These are phyloP conservation scores for Russula abietina DNA, from an alignment of 768 basidiomycete genomes.

Conservation along the genomic window DNA sequence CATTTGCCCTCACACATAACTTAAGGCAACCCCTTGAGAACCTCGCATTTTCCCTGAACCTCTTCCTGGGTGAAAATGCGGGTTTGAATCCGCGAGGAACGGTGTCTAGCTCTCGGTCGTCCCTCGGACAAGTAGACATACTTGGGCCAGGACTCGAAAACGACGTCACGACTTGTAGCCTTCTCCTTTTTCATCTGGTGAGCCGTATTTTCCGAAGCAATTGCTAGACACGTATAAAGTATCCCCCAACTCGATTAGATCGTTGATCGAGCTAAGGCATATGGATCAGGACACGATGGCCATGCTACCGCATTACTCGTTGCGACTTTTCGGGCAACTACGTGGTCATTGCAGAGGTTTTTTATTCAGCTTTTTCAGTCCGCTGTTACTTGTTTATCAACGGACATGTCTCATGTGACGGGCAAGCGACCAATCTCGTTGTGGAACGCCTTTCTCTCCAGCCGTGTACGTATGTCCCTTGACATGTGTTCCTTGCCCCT, in stretches of 20 bases:
- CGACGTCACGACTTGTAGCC: conserved; percentile 20
- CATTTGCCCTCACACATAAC: conserved; percentile 17
- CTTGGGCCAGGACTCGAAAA: conserved; percentile 22
- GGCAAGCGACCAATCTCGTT: conserved; percentile 36
- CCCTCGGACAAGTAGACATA: conserved; percentile 24
- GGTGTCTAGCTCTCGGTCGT: conserved; percentile 11
- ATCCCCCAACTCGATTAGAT: conserved; percentile 2
- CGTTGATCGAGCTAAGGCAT: conserved; percentile 17
- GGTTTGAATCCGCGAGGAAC: conserved; percentile 16
- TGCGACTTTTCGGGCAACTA: conserved; percentile 53
- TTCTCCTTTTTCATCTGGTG: conserved; percentile 24
- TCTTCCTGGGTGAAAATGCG: conserved; percentile 20
- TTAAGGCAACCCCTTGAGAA: conserved; percentile 21
- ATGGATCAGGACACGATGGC: conserved; percentile 24
- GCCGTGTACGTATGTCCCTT: conserved; percentile 47
- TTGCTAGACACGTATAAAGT: neutral
- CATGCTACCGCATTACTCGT: conserved; percentile 51
- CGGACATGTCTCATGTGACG: conserved; percentile 36
- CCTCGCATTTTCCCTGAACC: conserved; percentile 22
- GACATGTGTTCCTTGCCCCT: neutral
- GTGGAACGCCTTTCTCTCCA: conserved; percentile 69
- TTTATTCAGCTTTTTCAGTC: conserved; percentile 63
- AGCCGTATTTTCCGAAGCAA: neutral
- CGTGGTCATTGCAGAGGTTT: conserved; percentile 57
- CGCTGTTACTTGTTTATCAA: conserved; percentile 55